phyloP scores from a whole-genome alignment of 805 yeast genomes.

The Candida succiphila region DNA sequence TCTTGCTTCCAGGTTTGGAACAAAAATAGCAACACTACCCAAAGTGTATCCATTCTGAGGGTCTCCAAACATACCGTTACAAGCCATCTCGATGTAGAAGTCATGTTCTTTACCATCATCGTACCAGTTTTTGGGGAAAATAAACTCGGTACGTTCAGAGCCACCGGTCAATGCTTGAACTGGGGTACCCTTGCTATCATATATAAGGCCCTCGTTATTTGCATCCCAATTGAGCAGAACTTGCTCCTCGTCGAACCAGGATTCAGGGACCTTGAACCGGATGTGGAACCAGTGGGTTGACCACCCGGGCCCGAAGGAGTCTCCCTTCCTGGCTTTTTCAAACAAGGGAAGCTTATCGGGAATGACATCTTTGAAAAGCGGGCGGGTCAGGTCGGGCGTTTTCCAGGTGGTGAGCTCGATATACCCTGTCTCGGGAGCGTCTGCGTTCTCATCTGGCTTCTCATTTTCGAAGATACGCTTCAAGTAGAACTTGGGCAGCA shows the following conservation, averaged over 20 bases:
- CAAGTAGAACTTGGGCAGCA: conserved; percentile 77
- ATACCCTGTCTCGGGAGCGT: conserved; percentile 25
- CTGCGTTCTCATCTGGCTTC: conserved; percentile 9
- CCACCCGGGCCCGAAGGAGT: conserved; percentile 92
- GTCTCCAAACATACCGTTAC: conserved; percentile 87
- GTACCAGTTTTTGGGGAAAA: conserved; percentile 48
- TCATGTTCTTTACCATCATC: conserved; percentile 36
- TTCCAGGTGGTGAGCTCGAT: conserved; percentile 58
- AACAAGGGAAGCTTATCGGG: conserved; percentile 36
- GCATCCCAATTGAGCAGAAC: conserved; percentile 79
- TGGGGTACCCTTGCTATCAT: conserved; percentile 55
- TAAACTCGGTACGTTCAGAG: conserved; percentile 69
- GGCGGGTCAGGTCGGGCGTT: conserved; percentile 63
- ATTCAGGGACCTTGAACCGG: conserved; percentile 49
- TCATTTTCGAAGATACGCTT: conserved; percentile 39
- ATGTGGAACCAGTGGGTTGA: conserved; percentile 90
- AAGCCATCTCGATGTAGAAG: conserved; percentile 82
- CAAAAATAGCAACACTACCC: conserved; percentile 62
- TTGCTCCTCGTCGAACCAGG: conserved; percentile 43
- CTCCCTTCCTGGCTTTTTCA: conserved; percentile 55
- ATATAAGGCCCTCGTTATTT: conserved; percentile 76
- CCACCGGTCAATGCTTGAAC: conserved; percentile 83
- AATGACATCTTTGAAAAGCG: conserved; percentile 51
- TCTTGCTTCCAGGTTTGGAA: conserved; percentile 75
- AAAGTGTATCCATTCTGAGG: conserved; percentile 60